These are phyloP conservation scores for Fomitopsis schrenkii DNA, from an alignment of 1,284 basidiomycete species.

Conservation along the genomic window DNA sequence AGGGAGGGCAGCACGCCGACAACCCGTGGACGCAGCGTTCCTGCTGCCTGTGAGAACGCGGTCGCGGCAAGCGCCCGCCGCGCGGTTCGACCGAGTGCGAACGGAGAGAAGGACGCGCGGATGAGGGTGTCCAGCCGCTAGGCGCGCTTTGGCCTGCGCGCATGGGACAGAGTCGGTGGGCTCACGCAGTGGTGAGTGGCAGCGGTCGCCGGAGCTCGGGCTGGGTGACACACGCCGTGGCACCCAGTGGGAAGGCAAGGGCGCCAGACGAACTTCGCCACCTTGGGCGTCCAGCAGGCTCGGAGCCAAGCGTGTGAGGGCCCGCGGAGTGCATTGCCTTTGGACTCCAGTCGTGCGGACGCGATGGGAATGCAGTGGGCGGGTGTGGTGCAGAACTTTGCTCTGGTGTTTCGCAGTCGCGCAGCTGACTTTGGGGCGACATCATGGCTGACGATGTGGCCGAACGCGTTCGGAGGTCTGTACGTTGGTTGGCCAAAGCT, in stretches of 20 bases:
- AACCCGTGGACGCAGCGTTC: not conserved
- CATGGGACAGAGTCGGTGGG: not conserved
- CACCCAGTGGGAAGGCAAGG: not conserved
- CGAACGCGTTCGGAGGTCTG: not conserved
- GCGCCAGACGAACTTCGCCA: not conserved
- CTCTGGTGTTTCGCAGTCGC: not conserved
- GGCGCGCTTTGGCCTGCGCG: not conserved
- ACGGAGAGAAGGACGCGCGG: not conserved
- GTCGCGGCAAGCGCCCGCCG: not conserved
- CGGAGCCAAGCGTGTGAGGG: not conserved
- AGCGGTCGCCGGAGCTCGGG: not conserved
- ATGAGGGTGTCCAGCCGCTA: not conserved
- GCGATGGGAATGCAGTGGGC: not conserved
- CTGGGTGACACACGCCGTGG: not conserved
- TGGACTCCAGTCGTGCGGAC: not conserved
- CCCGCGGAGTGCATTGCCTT: not conserved
- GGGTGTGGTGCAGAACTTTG: not conserved
- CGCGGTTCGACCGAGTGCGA: not conserved
- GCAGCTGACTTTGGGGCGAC: not conserved
- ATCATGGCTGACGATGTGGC: not conserved
- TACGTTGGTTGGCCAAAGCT: not conserved
- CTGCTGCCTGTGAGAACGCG: not conserved
- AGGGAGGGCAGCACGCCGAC: not conserved
- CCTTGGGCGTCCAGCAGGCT: not conserved
- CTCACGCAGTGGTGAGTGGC: not conserved